Evolutionary conservation across 371 early-diverging fungal genomes (phyloP), one percentile per base, ranked within the genome.

Genomic region (Saksenaea oblongispora): DNA sequence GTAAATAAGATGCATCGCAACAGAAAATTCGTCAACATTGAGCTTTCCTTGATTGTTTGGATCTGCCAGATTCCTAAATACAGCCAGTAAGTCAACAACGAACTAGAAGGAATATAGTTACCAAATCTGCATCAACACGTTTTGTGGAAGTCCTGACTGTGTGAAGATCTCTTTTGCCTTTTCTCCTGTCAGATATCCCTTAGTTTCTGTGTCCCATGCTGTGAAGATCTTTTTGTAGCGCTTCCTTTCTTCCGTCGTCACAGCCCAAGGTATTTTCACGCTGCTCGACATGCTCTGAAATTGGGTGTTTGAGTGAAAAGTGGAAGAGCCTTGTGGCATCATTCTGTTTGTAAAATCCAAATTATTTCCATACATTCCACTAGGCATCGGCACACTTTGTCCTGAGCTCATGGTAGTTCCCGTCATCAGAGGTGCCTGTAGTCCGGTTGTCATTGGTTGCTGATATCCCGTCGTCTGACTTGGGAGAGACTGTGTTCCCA

Each of bases 1-100:
- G 69, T 93, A 90, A 42, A 96, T 89, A 26, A 97, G 75, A 71
- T 96, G 93, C 95, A 97, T 95, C 24, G 96, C 96, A 0, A 96
- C 95, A 9, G 94, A 88, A 68, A 96, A 97, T 74, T 96, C 96
- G 73, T 95, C 93, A 18, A 89, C 65, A 68, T 93, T 94, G 56
- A 97, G 87, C 66, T 91, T 91, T 34, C 96, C 98, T 65, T 87
- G 85, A 65, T 91, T 88, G 60, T 91, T 89, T 34, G 89, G 89
- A 71, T 95, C 96, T 10, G 94, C 79, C 36, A 97, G 82, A 39
- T 80, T 84, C 94, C 92, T 92, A 59, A 28, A 22, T 3, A 8
- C 39, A 53, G n/a, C 34, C 10, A 42, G 3, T 22, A 1, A 51
- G 3, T 17, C 34, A 18, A 37, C 8, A 5, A 34, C 1, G 22